Base-by-base conservation (phyloP, 2,329 filamentous ascomycete species). In the Fusarium tanahbumbuense region DNA sequence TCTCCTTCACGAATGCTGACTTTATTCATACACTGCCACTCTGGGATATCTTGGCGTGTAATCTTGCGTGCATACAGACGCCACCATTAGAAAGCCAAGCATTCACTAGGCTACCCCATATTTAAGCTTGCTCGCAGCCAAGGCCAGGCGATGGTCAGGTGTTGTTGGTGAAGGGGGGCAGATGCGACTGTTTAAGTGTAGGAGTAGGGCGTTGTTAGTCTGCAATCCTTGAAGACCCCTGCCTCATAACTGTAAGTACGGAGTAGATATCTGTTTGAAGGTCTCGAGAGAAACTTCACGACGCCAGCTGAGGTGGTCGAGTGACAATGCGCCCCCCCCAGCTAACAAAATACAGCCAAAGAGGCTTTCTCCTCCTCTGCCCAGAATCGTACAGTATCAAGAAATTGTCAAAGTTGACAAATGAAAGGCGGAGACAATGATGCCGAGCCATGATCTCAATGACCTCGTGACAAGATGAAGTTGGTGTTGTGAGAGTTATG, bases 1-100 rank as follows among this genome's bases (percentile, higher is more conserved):
- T 41, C 11, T 49, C 23, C 22, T 37, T 42, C 47, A 41, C 18
- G 8, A 12, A 37, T 27, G 41, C 42, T 59, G 30, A 40, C 57
- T 56, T 25, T 30, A 15, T 67, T 53, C 37, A 63, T 50, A 50
- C 67, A 67, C 57, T 70, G 62, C 67, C 67, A 62, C 53, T 65
- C 52, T 37, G 32, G 52, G 44, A 42, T 50, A 27, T 59, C 67
- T 70, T 70, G 63, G 63, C 62, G 48, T 49, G 44, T 37, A 30
- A 54, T 53, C 57, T 48, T 47, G 53, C 32, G 42, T 56, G 50
- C 61, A 64, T 52, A 22, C 18, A 50, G 46, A 47, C 65, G 71
- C 71, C 61, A 67, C 73, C 58, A 56, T 64, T 55, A 63, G 56
- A 59, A 20, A 73, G 71, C 71, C 64, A 73, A 73, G 73, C 57